A percentile compares a stretch with the other conserved stretches of the same genome.
phyloP scores from a whole-genome alignment of 768 basidiomycete species.

The Russula dissimulans region DNA sequence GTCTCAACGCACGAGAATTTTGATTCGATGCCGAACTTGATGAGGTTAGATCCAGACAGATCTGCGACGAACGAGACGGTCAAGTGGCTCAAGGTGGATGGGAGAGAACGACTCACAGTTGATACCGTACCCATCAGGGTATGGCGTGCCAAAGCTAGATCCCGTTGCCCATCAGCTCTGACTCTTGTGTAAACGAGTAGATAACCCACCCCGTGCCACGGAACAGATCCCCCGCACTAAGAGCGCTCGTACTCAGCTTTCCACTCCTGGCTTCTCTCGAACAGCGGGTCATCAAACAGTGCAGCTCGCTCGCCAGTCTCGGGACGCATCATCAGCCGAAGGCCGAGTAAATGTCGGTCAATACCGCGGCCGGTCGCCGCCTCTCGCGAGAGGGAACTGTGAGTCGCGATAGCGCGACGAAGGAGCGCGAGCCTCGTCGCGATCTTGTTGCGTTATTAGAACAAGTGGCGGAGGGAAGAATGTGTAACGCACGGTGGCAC shows the following conservation, averaged over 20 bases:
- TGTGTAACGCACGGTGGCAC: constrained; percentile 34
- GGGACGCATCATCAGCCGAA: constrained; percentile 53
- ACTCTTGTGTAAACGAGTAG: neutral
- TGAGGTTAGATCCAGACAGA: constrained; percentile 61
- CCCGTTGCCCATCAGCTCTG: neutral
- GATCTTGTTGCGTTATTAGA: constrained; percentile 5
- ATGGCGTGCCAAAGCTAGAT: constrained; percentile 68
- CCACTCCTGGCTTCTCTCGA: constrained; percentile 70
- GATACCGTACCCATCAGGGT: constrained; percentile 85
- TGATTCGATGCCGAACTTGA: constrained; percentile 93
- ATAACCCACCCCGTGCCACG: constrained; percentile 71
- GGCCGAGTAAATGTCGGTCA: constrained; percentile 86
- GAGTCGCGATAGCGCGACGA: constrained; percentile 57
- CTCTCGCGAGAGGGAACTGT: constrained; percentile 62
- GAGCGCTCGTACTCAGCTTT: constrained; percentile 81
- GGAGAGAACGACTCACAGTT: constrained; percentile 55
- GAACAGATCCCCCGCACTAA: constrained; percentile 81
- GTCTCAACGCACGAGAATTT: constrained; percentile 64
- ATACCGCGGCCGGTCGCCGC: constrained; percentile 77
- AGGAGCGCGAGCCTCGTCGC: constrained; percentile 42
- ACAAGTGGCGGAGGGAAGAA: neutral
- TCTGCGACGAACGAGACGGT: constrained; percentile 38
- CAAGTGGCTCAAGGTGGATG: neutral
- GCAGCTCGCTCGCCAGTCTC: constrained; percentile 45
- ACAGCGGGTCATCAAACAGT: constrained; percentile 73